Percentiles rank a stretch among this genome's conserved stretches.
These are phyloP conservation scores for Paraurostyla sp. DNA, from an alignment of 73 alveolate species.

Conservation along the genomic window DNA sequence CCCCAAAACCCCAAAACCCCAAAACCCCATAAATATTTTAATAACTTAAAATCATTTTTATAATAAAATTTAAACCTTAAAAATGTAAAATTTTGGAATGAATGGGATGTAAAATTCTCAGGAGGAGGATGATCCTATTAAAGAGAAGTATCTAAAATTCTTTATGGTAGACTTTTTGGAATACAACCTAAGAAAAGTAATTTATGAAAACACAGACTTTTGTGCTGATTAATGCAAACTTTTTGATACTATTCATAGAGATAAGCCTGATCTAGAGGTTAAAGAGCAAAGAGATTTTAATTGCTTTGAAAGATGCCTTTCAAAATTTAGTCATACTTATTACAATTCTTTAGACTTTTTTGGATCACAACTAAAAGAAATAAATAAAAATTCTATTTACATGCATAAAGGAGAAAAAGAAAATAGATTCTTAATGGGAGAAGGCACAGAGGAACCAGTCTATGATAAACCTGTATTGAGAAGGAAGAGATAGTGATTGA, in stretches of 20 bases:
- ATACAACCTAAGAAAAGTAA: slow-evolving; percentile 22
- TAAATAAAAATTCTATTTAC: neutral
- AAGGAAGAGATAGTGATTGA: neutral
- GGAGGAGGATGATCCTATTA: neutral
- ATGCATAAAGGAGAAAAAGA: neutral
- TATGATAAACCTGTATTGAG: slow-evolving; percentile 36
- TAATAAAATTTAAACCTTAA: neutral
- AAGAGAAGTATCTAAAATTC: neutral
- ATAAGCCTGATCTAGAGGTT: neutral
- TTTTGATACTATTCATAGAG: neutral
- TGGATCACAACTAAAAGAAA: neutral
- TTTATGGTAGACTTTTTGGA: slow-evolving; percentile 41
- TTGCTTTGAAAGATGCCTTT: slow-evolving; percentile 41
- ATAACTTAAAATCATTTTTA: neutral
- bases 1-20: slow-evolving; percentile 21
- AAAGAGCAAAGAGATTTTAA: neutral
- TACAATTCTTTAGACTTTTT: slow-evolving; percentile 1
- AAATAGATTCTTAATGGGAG: slow-evolving; percentile 33
- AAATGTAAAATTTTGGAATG: neutral
- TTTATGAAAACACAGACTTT: neutral
- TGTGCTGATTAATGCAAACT: slow-evolving; percentile 41
- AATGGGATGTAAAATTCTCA: neutral
- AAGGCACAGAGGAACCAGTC: neutral
- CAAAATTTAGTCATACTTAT: slow-evolving; percentile 34
- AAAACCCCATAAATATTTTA: neutral